Base-by-base conservation (phyloP, 768 basidiomycete genomes). In the Rhodosporidiobolus odoratus region DNA sequence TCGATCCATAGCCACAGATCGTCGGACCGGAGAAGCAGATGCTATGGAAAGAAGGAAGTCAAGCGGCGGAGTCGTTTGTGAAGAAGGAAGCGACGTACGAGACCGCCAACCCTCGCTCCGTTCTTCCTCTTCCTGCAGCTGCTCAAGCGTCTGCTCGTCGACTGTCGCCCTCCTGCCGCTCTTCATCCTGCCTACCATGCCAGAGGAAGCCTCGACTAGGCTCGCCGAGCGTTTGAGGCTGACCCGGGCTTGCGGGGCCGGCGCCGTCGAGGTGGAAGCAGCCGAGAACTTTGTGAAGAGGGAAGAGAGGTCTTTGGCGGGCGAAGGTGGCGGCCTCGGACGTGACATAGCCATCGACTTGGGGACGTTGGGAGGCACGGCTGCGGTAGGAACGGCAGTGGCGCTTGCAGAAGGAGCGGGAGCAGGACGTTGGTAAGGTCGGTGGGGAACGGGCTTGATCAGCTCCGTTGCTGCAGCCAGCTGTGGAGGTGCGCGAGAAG, bases 231-330 rank as follows among this genome's bases (percentile, higher is more conserved):
- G 53, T 30, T 56, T 35, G 13, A 38, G 23, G 5, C 60, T 37
- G 23, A 50, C 21, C 10, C n/a, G 23, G 27, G 8, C 17, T 19
- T 45, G 19, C 25, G 35, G 15, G 5, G 3, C 40, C 10, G 47
- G 21, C 15, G 35, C 32, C 32, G 45, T 25, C 21, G 56, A n/a
- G n/a, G 53, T n/a, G 12, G 61, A n/a, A 17, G 38, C 12, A 19
- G 30, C 8, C 58, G 65, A 38, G 30, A 70, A 70, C 7, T 59
- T 53, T n/a, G 69, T 65, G 54, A 70, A 70, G 41, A 70, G 43
- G 34, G 64, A 45, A 4, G 58, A 57, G 10, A 70, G 59, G 59
- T 70, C 69, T 38, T 65, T 70, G 9, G 68, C 62, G 9, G 68
- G 62, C 8, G 40, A 54, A 9, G 62, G 30, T 2, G 63, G 62